Evolutionary conservation across 2,329 filamentous ascomycete genomes (phyloP), one percentile per base, ranked within the genome.

Genomic region (Sporothrix mexicana): DNA sequence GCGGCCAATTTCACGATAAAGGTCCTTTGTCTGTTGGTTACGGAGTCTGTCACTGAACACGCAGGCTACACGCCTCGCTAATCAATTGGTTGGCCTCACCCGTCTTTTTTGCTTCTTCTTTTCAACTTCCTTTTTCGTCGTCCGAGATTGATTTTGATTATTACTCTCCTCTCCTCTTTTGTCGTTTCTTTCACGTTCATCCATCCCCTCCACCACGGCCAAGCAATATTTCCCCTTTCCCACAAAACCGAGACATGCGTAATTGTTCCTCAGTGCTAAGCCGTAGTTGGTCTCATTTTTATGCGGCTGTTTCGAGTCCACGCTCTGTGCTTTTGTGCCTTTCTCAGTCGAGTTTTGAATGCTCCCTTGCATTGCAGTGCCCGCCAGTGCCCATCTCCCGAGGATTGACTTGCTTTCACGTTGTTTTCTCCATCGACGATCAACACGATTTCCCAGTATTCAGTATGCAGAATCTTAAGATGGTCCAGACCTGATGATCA

Each of bases 371-470:
- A 45, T 64, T 25, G 5, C 2, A 17, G 17, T 17, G 9, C 13
- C 7, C n/a, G n/a, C n/a, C n/a, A 23, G 7, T 64, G 59, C 59
- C 36, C 59, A 64, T 64, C 59, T 45, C 59, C 59, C 59, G 36
- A 36, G 30, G 30, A 36, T 36, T 20, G 3, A 20, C 3, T 45
- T 45, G 36, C 12, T 17, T 61, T 61, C 13, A 9, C n/a, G 20
- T 55, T 9, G 4, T 20, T 8, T 64, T 64, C 36, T 45, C 59
- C 59, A 64, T 43, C n/a, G 59, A 43, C 45, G 59, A 64, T 64
- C 36, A n/a, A 10, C 59, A 64, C 59, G 59, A 45, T 64, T 5
- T 23, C 10, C n/a, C 30, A 36, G 30, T 36, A 36, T 36, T 36
- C 30, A 36, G 30, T 36, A 2, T 36, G 30, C 30, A 36, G 30